phyloP scores from a whole-genome alignment of 306 rosid species.

The Prosopis cineraria region DNA sequence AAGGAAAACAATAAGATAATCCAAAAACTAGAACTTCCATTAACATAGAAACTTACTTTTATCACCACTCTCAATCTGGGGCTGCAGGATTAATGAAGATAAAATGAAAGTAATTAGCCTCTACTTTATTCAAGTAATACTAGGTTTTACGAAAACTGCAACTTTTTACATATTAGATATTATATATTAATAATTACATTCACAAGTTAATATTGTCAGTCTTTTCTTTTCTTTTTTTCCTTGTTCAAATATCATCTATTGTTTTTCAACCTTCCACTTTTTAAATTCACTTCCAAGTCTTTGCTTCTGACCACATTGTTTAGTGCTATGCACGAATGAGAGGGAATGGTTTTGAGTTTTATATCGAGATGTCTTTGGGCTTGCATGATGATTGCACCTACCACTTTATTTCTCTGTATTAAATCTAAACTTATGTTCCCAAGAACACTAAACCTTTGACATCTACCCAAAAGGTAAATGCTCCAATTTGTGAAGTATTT shows the following conservation, averaged over 20 bases:
- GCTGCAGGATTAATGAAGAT: slow-evolving; percentile 58
- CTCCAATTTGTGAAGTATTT: neutral
- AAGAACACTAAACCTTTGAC: neutral
- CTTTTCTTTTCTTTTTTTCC: slow-evolving; percentile 3
- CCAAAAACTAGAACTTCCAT: slow-evolving; percentile 26
- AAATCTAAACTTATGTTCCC: neutral
- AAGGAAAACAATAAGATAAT: slow-evolving; percentile 12
- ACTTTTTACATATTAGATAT: neutral
- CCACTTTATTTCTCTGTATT: neutral
- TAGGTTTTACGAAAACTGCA: slow-evolving; percentile 13
- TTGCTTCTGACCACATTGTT: neutral
- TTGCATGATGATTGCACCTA: slow-evolving; percentile 14
- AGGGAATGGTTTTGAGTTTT: neutral
- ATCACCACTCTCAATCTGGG: slow-evolving; percentile 94
- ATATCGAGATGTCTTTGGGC: neutral
- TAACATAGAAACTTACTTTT: slow-evolving; percentile 69
- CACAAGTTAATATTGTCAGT: slow-evolving; percentile 8
- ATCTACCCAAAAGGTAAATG: neutral
- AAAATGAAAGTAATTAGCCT: slow-evolving; percentile 29
- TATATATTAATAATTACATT: slow-evolving; percentile 17
- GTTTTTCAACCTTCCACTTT: slow-evolving; percentile 25
- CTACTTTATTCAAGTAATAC: slow-evolving; percentile 6
- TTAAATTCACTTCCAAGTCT: neutral
- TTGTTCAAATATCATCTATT: slow-evolving; percentile 16
- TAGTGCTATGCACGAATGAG: neutral